A percentile compares a stretch with the other conserved stretches of the same genome.
phyloP scores from a whole-genome alignment of 2,329 filamentous ascomycete species.

The Apiospora sp. region DNA sequence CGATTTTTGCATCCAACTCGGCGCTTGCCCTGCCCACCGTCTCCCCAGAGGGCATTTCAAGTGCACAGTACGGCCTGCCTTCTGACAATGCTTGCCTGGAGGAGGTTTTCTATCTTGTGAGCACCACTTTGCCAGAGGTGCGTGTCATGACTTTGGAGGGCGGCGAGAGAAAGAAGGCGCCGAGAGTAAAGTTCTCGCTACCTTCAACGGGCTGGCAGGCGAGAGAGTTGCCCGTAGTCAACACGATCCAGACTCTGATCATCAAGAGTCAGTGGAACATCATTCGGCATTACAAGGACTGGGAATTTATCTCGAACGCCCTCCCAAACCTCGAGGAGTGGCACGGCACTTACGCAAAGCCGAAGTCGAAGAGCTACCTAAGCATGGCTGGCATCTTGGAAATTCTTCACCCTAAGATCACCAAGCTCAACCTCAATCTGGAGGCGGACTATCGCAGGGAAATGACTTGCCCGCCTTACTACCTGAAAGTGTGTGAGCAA shows the following conservation, averaged over 20 bases:
- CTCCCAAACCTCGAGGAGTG: constrained; percentile 71
- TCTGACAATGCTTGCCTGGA: constrained; percentile 74
- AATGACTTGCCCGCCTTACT: constrained; percentile 65
- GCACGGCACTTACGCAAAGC: constrained; percentile 73
- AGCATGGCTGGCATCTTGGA: constrained; percentile 72
- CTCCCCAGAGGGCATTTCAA: constrained; percentile 63
- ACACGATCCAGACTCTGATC: constrained; percentile 70
- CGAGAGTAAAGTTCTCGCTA: constrained; percentile 66
- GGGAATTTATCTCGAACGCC: constrained; percentile 66
- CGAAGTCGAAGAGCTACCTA: constrained; percentile 77
- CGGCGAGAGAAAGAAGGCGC: constrained; percentile 79
- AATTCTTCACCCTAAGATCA: constrained; percentile 63
- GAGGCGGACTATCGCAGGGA: constrained; percentile 77
- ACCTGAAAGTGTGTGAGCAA: constrained; percentile 64
- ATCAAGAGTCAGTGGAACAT: constrained; percentile 82
- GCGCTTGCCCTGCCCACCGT: constrained; percentile 58
- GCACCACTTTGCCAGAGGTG: constrained; percentile 64
- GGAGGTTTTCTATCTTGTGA: constrained; percentile 72
- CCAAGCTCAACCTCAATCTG: constrained; percentile 71
- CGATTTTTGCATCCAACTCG: constrained; percentile 51
- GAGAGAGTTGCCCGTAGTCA: constrained; percentile 54
- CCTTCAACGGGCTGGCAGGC: constrained; percentile 32
- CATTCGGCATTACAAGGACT: constrained; percentile 70
- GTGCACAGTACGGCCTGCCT: constrained; percentile 65
- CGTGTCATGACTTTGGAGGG: constrained; percentile 77